Evolutionary conservation across 1,284 basidiomycete genomes (phyloP), one percentile per base, ranked within the genome.

Genomic region (Cerrena zonata): DNA sequence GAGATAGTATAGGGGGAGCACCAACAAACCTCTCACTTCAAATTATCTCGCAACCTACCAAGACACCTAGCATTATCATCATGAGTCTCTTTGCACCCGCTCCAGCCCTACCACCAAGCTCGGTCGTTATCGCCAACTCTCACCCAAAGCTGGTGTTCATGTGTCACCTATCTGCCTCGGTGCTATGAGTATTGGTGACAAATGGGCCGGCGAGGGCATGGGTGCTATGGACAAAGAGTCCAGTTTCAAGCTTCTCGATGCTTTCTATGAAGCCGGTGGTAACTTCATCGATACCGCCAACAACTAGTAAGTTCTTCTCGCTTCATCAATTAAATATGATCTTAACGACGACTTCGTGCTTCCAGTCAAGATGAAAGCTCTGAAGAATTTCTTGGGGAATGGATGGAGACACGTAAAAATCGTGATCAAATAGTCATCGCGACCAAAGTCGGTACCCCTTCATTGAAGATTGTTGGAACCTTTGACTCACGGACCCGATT

Each of bases 81-180:
- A 42, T 42, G 41, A 13, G 19, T 23, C 13, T 42, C 39, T 50
- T 34, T n/a, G 43, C 26, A 38, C 45, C 26, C 13, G 3, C n/a
- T n/a, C n/a, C n/a, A n/a, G n/a, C n/a, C 53, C 58, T 0, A 15
- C 38, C 5, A 56, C 59, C 37, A 52, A 53, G 30, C 59, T 61
- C 22, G 60, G 50, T n/a, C 57, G 52, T n/a, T 55, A 60, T 36
- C 55, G 59, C 23, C 51, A 53, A 15, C 49, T 61, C 21, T 57
- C 57, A 4, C 57, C 59, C 2, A 24, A 39, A 5, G 56, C 52
- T 19, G 55, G 56, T 23, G 36, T 74, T 41, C 62, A 68, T 51
- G 76, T 78, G 34, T 77, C 75, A 1, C 77, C 77, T 0, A 61
- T 79, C n/a, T 69, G 66, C 52, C 65, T 79, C 5, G 77, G 77